A percentile compares a stretch with the other conserved stretches of the same genome.
These are phyloP conservation scores for Cutaneotrichosporon arboriforme DNA, from an alignment of 1,284 basidiomycete genomes.

Conservation along the genomic window DNA sequence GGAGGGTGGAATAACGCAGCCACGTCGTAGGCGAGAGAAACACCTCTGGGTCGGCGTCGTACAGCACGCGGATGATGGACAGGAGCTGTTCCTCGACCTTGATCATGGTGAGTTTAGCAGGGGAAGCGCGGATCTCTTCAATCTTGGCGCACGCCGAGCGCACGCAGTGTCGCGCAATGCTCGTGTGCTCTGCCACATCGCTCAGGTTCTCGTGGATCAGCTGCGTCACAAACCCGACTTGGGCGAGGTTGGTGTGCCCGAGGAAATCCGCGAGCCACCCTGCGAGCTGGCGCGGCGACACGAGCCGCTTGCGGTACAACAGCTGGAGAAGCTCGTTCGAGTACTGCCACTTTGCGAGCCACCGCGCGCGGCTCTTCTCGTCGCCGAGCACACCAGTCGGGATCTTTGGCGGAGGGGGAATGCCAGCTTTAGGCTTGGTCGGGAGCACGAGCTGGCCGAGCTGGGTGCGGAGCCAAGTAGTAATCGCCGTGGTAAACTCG, in stretches of 20 bases:
- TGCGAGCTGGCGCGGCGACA: slow-evolving; percentile 74
- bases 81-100: slow-evolving; percentile 32
- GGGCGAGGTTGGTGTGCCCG: slow-evolving; percentile 68
- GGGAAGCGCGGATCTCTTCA: slow-evolving; percentile 51
- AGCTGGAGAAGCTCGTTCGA: slow-evolving; percentile 63
- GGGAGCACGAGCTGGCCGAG: slow-evolving; percentile 77
- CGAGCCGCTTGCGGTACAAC: slow-evolving; percentile 72
- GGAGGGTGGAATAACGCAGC: slow-evolving; percentile 50
- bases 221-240: slow-evolving; percentile 72
- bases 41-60: slow-evolving; percentile 30
- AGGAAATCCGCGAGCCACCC: slow-evolving; percentile 80
- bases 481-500: slow-evolving; percentile 83
- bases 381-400: slow-evolving; percentile 51
- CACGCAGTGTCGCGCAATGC: slow-evolving; percentile 33
- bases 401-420: slow-evolving; percentile 19
- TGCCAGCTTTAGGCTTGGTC: slow-evolving; percentile 61
- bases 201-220: slow-evolving; percentile 73
- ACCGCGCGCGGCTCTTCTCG: slow-evolving; percentile 33
- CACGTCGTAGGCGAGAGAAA: slow-evolving; percentile 49
- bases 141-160: slow-evolving; percentile 52
- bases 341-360: slow-evolving; percentile 40
- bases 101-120: slow-evolving; percentile 21
- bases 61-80: slow-evolving; percentile 32
- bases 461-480: slow-evolving; percentile 84
- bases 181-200: slow-evolving; percentile 56